Evolutionary conservation across 805 yeast genomes (phyloP).

Genomic region (Cephaloascus albidus): DNA sequence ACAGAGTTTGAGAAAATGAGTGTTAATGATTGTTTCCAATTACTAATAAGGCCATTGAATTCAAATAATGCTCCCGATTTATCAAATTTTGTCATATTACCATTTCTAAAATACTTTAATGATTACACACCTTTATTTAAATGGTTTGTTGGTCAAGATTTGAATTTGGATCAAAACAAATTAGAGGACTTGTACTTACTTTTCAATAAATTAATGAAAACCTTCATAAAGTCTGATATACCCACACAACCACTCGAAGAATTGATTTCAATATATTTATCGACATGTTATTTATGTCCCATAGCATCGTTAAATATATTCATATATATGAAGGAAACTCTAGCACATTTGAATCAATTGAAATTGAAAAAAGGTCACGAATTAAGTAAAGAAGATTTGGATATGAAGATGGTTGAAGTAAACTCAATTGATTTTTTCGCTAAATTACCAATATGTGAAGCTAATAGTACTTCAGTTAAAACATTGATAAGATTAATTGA

Average conservation of each 20-base stretch:
- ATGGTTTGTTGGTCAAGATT: too few species aligned
- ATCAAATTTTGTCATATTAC: background rate
- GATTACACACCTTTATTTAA: background rate
- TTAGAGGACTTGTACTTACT: too few species aligned
- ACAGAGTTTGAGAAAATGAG: background rate
- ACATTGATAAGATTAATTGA: background rate
- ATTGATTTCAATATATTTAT: background rate
- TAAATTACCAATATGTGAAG: too few species aligned
- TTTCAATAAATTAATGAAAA: too few species aligned
- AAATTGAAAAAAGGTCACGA: background rate
- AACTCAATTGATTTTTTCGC: too few species aligned
- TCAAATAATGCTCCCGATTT: background rate
- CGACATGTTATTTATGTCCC: background rate
- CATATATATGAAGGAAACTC: background rate
- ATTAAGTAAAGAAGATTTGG: background rate
- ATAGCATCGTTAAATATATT: background rate
- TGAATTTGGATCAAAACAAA: too few species aligned
- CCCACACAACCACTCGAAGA: too few species aligned
- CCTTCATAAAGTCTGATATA: too few species aligned
- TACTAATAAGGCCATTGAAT: background rate
- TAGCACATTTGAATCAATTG: background rate
- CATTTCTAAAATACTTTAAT: background rate
- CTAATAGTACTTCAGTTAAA: too few species aligned
- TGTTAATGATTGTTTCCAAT: background rate
- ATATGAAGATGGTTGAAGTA: too few species aligned